phyloP scores from a whole-genome alignment of 1,284 basidiomycete species.

The Ceratobasidium sp. region DNA sequence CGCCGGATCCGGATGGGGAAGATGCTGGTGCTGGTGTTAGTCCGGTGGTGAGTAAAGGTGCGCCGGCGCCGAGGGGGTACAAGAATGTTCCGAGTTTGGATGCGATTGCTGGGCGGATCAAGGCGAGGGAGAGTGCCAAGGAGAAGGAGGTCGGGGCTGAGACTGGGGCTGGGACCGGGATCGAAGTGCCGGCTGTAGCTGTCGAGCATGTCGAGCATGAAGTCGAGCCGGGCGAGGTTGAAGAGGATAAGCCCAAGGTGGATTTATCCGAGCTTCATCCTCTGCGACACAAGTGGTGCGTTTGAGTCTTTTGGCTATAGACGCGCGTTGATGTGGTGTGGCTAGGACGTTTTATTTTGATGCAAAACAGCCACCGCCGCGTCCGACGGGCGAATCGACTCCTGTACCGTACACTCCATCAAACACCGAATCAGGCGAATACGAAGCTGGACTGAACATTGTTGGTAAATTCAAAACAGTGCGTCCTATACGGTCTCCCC shows the following conservation, averaged over 20 bases:
- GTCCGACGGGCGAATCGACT: constrained; percentile 20
- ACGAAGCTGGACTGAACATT: constrained; percentile 57
- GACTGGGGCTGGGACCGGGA: constrained; percentile 10
- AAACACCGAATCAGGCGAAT: constrained; percentile 46
- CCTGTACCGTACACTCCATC: constrained; percentile 46
- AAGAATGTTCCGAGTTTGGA: constrained; percentile 51
- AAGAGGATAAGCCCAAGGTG: constrained; percentile 9
- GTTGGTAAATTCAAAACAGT: constrained; percentile 85
- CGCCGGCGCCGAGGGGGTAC: constrained; percentile 46
- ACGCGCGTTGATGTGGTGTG: background rate
- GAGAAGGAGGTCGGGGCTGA: constrained; percentile 25
- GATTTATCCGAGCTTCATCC: constrained; percentile 44
- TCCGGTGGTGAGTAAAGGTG: constrained; percentile 21
- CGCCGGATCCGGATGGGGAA: constrained; percentile 37
- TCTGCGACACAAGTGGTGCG: constrained; percentile 48
- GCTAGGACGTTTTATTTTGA: constrained; percentile 49
- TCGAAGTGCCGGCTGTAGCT: background rate
- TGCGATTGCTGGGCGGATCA: constrained; percentile 50
- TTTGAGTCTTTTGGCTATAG: background rate
- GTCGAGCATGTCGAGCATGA: constrained; percentile 1
- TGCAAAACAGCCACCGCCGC: constrained; percentile 40
- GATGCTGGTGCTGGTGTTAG: background rate
- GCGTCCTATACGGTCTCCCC: constrained; percentile 48
- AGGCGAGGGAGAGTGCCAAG: constrained; percentile 23
- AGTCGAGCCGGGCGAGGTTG: background rate